Evolutionary conservation across 331 rosid species (phyloP), one percentile per base, ranked within the genome.

Genomic region (Acacia concinna): DNA sequence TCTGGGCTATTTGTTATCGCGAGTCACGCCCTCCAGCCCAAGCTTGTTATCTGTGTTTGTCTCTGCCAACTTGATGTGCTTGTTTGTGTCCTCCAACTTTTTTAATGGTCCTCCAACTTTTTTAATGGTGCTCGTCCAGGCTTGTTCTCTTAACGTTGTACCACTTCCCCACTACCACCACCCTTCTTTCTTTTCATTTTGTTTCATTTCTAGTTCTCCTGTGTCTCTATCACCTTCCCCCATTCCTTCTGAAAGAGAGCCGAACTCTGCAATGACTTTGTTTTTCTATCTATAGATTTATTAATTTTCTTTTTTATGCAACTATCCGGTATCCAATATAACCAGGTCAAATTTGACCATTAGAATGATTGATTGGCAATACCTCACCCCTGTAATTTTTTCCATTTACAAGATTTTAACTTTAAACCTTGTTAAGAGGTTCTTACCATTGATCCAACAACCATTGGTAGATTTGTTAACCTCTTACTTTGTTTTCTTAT

Each of bases 161-260:
- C 7, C 88, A 88, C 34, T 89, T 87, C 20, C 85, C 78, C 30
- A 86, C 88, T 8, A 84, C 83, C n/a, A 68, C 65, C 44, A 54
- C 6, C 20, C 25, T 87, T 0, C 52, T 86, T 51, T 43, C 63
- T 52, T 81, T 27, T 35, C 84, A 72, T 59, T 73, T 3, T 60
- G 78, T 43, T 74, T 87, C 1, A 75, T 83, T 68, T 78, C 87
- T 6, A 5, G 83, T 30, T 82, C 88, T 73, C 34, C 5, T 23
- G 9, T 71, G 4, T 51, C 88, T 5, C 3, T 3, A 7, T 28
- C 85, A 35, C 52, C 83, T 73, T 78, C 86, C 5, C 40, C 86
- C 34, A 41, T 71, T 67, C 91, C 85, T 78, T 80, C 72, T 31
- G 91, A 90, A 88, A 89, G 38, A 56, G 8, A 28, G 1, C 71